Conservation (phyloP, 345 rosid species). For the Trapa bicornis region DNA sequence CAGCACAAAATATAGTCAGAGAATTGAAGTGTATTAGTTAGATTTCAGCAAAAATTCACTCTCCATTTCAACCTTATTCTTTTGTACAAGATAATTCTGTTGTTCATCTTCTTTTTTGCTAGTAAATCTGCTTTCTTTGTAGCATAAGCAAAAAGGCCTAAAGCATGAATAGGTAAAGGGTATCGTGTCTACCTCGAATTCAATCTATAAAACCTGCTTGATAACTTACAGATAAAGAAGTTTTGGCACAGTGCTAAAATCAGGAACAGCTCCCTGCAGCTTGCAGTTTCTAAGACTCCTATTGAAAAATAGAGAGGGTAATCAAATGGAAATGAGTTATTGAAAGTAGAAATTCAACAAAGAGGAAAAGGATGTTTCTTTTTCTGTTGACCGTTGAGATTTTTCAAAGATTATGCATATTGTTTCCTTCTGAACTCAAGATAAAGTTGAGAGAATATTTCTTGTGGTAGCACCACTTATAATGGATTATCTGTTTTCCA, state of each 20-base stretch:
- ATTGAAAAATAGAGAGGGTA: neutral
- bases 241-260: constrained; percentile 48
- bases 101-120: neutral
- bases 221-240: constrained; percentile 84
- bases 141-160: neutral
- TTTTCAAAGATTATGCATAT: too few species aligned
- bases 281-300: constrained; percentile 90
- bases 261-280: constrained; percentile 79
- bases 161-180: neutral
- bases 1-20: neutral
- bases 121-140: neutral
- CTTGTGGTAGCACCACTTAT: too few species aligned
- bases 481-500: too few species aligned
- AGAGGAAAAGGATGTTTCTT: neutral
- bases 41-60: neutral
- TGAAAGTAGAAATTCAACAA: neutral
- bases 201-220: neutral
- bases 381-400: too few species aligned
- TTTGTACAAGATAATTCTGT: neutral
- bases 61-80: neutral
- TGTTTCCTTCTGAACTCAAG: too few species aligned
- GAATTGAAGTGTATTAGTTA: neutral
- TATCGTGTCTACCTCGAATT: neutral
- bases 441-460: too few species aligned
- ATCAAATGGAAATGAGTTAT: too few species aligned